These are phyloP conservation scores for Aspergillus texensis DNA, from an alignment of 2,329 filamentous ascomycete species.

Conservation along the genomic window DNA sequence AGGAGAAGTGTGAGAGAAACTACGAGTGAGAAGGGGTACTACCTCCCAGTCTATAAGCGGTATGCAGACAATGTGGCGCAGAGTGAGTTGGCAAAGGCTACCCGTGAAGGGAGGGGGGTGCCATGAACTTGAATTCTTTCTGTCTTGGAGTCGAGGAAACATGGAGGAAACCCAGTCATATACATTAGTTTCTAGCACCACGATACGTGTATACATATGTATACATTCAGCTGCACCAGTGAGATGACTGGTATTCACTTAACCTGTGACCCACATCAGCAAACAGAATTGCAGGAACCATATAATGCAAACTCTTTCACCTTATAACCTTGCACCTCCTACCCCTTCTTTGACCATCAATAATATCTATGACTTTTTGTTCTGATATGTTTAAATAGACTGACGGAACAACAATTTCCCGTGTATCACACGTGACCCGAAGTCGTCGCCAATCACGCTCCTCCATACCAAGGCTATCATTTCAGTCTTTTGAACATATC, in stretches of 20 bases:
- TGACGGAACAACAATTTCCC: background rate
- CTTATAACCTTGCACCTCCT: too few species aligned
- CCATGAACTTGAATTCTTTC: slow-evolving; percentile 55
- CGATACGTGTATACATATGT: too few species aligned
- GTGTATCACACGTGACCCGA: background rate
- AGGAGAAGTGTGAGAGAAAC: slow-evolving; percentile 68
- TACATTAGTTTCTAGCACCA: background rate
- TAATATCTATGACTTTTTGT: background rate
- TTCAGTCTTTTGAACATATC: slow-evolving; percentile 3
- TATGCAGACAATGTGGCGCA: slow-evolving; percentile 69
- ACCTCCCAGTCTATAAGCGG: slow-evolving; percentile 68
- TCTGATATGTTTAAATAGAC: background rate
- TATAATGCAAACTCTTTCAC: too few species aligned
- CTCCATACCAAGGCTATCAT: slow-evolving; percentile 4
- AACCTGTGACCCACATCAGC: background rate
- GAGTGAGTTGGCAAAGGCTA: slow-evolving; percentile 64
- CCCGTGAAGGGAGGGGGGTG: slow-evolving; percentile 63
- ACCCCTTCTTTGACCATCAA: background rate
- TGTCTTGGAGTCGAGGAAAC: background rate
- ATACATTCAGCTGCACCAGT: background rate
- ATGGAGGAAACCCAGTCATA: background rate
- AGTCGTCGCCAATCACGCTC: slow-evolving; percentile 11
- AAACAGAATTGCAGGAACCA: background rate
- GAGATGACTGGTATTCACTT: background rate
- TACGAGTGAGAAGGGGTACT: slow-evolving; percentile 67